Percentiles rank a stretch among this genome's conserved stretches.
Evolutionary conservation across 768 basidiomycete genomes (phyloP).

Genomic region (Podaxis sp.): DNA sequence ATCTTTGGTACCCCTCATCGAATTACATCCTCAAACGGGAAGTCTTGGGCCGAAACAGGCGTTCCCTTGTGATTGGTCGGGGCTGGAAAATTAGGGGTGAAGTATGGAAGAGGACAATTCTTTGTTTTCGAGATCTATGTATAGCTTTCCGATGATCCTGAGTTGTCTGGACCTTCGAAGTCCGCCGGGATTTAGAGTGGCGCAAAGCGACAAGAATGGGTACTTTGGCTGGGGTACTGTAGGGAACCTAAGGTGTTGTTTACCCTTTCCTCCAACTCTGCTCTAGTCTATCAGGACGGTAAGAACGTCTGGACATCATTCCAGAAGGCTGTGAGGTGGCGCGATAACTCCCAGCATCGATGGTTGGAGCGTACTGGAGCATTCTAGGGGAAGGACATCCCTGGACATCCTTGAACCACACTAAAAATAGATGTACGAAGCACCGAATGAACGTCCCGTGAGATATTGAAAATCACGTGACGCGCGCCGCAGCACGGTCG

Average conservation of each 20-base stretch:
- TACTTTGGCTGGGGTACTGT: not conserved
- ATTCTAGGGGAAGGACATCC: not conserved
- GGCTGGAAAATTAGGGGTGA: constrained; percentile 18
- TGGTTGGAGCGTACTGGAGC: constrained; percentile 1
- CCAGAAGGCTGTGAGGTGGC: not conserved
- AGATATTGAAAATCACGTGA: constrained; percentile 3
- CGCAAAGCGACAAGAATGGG: constrained; percentile 7
- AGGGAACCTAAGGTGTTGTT: not conserved
- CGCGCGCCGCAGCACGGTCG: constrained; percentile 12
- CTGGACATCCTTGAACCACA: too few relatives aligned
- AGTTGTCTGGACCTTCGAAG: constrained; percentile 5
- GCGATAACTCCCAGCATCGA: not conserved
- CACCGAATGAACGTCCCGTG: not conserved
- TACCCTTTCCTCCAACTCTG: not conserved
- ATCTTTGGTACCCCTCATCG: constrained; percentile 40
- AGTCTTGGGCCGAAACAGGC: constrained; percentile 18
- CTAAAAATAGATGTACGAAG: not conserved
- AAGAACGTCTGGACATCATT: not conserved
- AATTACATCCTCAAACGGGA: constrained; percentile 22
- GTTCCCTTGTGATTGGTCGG: constrained; percentile 27
- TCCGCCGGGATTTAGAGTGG: constrained; percentile 1
- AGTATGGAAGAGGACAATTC: constrained; percentile 5
- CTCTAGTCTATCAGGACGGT: not conserved
- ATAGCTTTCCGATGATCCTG: not conserved
- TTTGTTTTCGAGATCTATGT: constrained; percentile 12